phyloP scores from a whole-genome alignment of 2,329 filamentous ascomycete species.

The Trichoderma guizhouense region DNA sequence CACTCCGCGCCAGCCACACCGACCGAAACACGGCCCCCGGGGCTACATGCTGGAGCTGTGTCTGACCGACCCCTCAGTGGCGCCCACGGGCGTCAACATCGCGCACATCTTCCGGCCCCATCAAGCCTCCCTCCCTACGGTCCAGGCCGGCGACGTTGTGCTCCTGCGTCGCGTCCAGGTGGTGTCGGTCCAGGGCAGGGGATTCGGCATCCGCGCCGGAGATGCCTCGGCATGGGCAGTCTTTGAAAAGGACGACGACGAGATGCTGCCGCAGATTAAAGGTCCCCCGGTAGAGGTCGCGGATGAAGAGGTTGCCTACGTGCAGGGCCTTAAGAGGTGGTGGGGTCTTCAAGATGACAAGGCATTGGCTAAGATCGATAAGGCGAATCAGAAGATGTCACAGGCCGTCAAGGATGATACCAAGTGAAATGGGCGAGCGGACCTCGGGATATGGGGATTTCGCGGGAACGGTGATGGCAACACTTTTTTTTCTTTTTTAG shows the following conservation, averaged over 20 bases:
- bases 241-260: conserved; percentile 45
- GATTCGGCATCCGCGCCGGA: conserved; percentile 54
- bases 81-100: conserved; percentile 48
- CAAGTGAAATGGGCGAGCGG: conserved; percentile 15
- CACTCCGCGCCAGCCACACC: conserved; percentile 47
- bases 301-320: conserved; percentile 48
- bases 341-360: conserved; percentile 47
- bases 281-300: conserved; percentile 58
- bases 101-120: conserved; percentile 59
- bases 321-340: conserved; percentile 48
- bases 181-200: conserved; percentile 50
- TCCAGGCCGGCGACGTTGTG: conserved; percentile 55
- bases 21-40: conserved; percentile 55
- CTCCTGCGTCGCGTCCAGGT: conserved; percentile 56
- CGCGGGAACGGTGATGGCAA: not conserved
- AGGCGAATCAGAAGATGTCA: conserved; percentile 39
- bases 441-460: not conserved
- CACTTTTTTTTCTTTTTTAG: not conserved
- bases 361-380: conserved; percentile 46
- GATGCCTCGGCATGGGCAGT: conserved; percentile 60
- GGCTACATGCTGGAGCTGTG: conserved; percentile 59
- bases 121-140: conserved; percentile 52
- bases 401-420: conserved; percentile 29
- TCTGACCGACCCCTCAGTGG: conserved; percentile 54
- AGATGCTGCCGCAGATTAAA: conserved; percentile 50